Conservation (phyloP, 495 filamentous ascomycete species). For the Lophiotrema nucula region DNA sequence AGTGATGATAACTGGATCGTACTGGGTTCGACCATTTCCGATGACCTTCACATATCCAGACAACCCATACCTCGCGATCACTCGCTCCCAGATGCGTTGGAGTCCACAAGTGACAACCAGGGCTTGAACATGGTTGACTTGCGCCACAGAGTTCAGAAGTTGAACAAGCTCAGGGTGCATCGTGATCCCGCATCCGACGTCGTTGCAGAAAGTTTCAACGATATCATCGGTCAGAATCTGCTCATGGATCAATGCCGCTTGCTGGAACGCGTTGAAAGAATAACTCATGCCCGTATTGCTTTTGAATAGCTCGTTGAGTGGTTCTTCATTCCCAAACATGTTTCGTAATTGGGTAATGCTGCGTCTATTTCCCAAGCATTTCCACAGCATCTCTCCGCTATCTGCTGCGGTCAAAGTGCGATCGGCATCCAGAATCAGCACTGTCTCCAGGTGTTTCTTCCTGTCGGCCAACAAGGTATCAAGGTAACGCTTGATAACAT, state of each 20-base stretch:
- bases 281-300: conserved; percentile 52
- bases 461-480: conserved; percentile 41
- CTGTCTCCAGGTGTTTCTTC: conserved; percentile 40
- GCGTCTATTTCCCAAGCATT: not conserved
- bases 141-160: conserved; percentile 44
- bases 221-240: conserved; percentile 44
- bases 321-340: conserved; percentile 16
- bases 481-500: conserved; percentile 40
- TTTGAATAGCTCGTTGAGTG: conserved; percentile 53
- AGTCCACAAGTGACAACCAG: conserved; percentile 61
- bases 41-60: conserved; percentile 51
- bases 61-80: conserved; percentile 52
- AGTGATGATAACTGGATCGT: conserved; percentile 56
- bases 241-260: conserved; percentile 58
- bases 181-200: conserved; percentile 46
- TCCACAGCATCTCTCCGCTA: conserved; percentile 56
- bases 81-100: conserved; percentile 56
- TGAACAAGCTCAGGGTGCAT: conserved; percentile 53
- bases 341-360: too few species aligned
- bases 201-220: conserved; percentile 51
- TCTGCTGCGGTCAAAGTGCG: conserved; percentile 56
- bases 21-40: conserved; percentile 52
- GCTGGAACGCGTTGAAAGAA: conserved; percentile 57
- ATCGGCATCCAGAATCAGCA: conserved; percentile 60
- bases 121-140: conserved; percentile 47